phyloP scores from a whole-genome alignment of 352 stramenopile genomes.

The Globisporangium yorkense region DNA sequence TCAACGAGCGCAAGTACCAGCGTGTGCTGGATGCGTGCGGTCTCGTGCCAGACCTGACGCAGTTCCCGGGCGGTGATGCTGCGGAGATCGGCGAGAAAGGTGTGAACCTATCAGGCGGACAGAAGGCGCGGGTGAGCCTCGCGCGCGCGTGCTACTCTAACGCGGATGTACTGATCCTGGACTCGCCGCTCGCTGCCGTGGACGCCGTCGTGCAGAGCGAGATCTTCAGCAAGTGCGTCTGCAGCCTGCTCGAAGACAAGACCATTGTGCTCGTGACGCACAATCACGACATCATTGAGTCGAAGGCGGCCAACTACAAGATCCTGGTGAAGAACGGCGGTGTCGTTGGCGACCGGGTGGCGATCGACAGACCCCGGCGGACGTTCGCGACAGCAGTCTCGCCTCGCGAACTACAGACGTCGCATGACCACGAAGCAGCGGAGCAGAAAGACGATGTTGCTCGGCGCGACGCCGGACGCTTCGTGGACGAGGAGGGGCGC shows the following conservation, averaged over 20 bases:
- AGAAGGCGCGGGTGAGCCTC: slow-evolving; percentile 11
- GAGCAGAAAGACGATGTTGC: no score
- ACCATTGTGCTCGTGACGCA: slow-evolving; percentile 92
- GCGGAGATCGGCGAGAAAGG: background rate
- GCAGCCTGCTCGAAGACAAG: slow-evolving; percentile 30
- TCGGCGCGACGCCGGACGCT: no score
- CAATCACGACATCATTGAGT: slow-evolving; percentile 62
- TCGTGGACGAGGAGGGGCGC: no score
- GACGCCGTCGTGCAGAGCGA: slow-evolving; percentile 92
- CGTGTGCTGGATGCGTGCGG: background rate
- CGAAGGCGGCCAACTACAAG: slow-evolving; percentile 17
- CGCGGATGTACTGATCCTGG: slow-evolving; percentile 76
- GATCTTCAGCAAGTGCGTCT: slow-evolving; percentile 79
- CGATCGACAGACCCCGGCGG: no score
- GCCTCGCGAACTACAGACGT: no score
- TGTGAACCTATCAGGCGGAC: no score
- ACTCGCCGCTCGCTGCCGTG: slow-evolving; percentile 91
- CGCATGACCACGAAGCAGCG: no score
- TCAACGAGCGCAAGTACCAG: background rate
- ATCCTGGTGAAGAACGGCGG: slow-evolving; percentile 10
- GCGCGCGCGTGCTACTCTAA: slow-evolving; percentile 74
- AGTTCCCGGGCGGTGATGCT: background rate
- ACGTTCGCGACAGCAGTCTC: no score
- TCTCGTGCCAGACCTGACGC: background rate
- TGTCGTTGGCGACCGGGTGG: no score